Evolutionary conservation across 306 rosid species (phyloP), one percentile per base, ranked within the genome.

Genomic region (Prunus mira): DNA sequence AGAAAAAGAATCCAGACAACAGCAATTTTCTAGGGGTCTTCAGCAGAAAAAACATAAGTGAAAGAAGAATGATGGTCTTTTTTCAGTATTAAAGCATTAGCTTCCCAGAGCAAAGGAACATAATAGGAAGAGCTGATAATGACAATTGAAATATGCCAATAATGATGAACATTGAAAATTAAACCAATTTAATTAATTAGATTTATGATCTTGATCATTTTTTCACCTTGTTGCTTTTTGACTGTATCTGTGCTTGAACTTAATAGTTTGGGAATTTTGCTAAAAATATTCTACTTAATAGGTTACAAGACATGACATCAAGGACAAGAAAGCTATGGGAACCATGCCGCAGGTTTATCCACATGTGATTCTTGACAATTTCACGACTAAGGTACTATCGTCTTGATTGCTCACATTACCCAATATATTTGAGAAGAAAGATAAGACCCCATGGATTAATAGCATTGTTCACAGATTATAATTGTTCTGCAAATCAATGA

Each of bases 261-360:
- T 54, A 9, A 27, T 50, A 3, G 9, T 78, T 74, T 50, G 7
- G 72, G 68, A 60, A 57, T 57, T 62, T 12, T 69, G 58, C 72
- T 84, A 78, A 78, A 84, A 32, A 30, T 52, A 79, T 54, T 82
- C 76, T 68, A 41, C 76, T 20, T 85, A 28, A 41, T 62, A 95
- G 96, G 96, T 90, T 76, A 88, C 98, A 78, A 89, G 98, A 78
- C 98, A 94, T 75, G 98, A 94, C 77, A 86, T 94, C 80, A 92
- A 87, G 83, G 96, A 90, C 85, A 90, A 65, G 84, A 89, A 90
- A 84, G 78, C 85, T 76, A 80, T 92, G 68, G 96, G 97, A 84
- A 92, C 97, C n/a, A 91, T 95, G 91, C 96, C 98, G 8, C 91
- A 90, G 82, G 98, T 93, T 67, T 89, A 89, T 78, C 98, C 98